Percentiles rank a stretch among this genome's conserved stretches.
phyloP scores from a whole-genome alignment of 345 rosid species.

The Salix viminalis region DNA sequence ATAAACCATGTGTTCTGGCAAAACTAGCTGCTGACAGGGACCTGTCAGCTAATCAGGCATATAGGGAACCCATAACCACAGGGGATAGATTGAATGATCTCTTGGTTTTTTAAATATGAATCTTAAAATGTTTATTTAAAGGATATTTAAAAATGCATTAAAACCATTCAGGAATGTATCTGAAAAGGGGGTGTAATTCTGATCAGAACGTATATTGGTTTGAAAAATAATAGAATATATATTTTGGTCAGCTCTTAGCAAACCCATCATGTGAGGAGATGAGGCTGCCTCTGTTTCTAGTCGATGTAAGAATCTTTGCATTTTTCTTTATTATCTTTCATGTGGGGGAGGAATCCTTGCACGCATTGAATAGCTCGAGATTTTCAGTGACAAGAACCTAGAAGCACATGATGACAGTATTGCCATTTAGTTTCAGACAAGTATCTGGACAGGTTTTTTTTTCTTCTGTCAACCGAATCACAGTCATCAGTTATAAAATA shows the following conservation, averaged over 20 bases:
- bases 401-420: conserved; percentile 37
- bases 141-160: no score
- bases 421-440: background rate
- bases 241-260: background rate
- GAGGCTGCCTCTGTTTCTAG: conserved; percentile 20
- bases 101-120: no score
- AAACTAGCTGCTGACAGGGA: background rate
- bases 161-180: no score
- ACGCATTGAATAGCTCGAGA: conserved; percentile 30
- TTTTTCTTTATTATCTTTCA: conserved; percentile 21
- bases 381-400: conserved; percentile 38
- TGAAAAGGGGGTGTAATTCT: no score
- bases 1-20: background rate
- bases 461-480: background rate
- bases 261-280: conserved; percentile 18
- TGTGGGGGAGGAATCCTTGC: conserved; percentile 54
- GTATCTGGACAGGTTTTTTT: background rate
- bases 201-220: no score
- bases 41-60: background rate
- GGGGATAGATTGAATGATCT: no score
- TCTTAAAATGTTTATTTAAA: no score
- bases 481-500: background rate
- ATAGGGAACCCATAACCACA: background rate
- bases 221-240: background rate
- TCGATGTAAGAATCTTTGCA: conserved; percentile 12